Conservation (phyloP, 192 early-diverging fungal species). For the Powellomyces hirtus region DNA sequence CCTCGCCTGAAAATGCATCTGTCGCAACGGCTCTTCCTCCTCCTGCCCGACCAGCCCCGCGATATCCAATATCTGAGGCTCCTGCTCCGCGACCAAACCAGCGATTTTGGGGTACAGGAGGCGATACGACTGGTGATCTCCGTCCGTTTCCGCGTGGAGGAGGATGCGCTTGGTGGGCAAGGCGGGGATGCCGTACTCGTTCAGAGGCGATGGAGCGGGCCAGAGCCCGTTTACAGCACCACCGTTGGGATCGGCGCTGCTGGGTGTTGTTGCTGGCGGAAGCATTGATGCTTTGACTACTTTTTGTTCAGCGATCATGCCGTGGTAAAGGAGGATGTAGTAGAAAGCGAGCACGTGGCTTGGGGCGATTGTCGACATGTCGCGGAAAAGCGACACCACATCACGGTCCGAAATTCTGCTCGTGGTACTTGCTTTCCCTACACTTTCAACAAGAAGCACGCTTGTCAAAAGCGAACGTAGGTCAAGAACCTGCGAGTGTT, state of each 20-base stretch:
- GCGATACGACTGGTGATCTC: background rate
- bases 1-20: background rate
- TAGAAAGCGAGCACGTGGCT: background rate
- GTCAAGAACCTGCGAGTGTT: too few relatives aligned
- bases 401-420: slow-evolving; percentile 1
- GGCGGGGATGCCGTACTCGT: background rate
- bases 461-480: too few relatives aligned
- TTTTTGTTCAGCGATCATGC: background rate
- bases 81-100: background rate
- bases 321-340: background rate
- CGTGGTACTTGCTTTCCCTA: background rate
- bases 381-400: background rate
- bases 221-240: background rate
- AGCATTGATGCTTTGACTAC: background rate
- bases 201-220: background rate
- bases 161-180: slow-evolving; percentile 1
- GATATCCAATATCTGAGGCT: slow-evolving; percentile 1
- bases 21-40: background rate
- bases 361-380: background rate
- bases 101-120: background rate
- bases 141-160: background rate
- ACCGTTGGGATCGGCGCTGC: background rate
- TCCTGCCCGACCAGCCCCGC: background rate
- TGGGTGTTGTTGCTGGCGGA: background rate
- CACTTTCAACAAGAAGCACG: too few relatives aligned